Conservation (phyloP, 2,329 filamentous ascomycete genomes). For the Penicillium italicum region DNA sequence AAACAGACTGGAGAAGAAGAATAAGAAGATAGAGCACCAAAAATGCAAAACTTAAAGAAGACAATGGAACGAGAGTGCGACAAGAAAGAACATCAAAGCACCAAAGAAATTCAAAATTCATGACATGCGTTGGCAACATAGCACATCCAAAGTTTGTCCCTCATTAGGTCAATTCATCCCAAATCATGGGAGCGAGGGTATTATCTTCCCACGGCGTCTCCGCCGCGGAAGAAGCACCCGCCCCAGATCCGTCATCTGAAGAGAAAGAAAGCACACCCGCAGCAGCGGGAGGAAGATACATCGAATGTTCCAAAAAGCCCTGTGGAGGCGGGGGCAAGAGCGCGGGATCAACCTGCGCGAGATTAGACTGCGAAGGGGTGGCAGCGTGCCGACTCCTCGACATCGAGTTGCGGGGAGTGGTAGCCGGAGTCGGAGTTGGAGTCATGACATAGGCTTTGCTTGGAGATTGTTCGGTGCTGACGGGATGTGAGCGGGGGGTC, state of each 20-base stretch:
- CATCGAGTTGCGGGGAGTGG: conserved; percentile 4
- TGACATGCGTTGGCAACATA: neutral
- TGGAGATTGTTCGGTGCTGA: neutral
- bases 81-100: neutral
- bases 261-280: conserved; percentile 28
- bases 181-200: conserved; percentile 40
- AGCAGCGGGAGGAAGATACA: conserved; percentile 11
- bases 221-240: conserved; percentile 12
- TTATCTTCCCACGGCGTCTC: conserved; percentile 37
- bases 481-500: neutral
- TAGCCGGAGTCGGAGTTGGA: conserved; percentile 4
- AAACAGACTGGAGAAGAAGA: neutral
- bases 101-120: neutral
- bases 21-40: conserved; percentile 7
- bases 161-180: conserved; percentile 35
- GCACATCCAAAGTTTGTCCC: neutral
- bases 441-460: conserved; percentile 14
- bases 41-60: conserved; percentile 1
- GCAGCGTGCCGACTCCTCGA: conserved; percentile 18
- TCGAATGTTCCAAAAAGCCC: conserved; percentile 24
- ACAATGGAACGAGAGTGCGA: neutral
- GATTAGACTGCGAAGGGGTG: conserved; percentile 12
- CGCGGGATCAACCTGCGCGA: conserved; percentile 30
- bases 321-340: conserved; percentile 34
- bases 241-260: conserved; percentile 31